Base-by-base conservation (phyloP, 1,139 yeast genomes). In the Pichia sp. region DNA sequence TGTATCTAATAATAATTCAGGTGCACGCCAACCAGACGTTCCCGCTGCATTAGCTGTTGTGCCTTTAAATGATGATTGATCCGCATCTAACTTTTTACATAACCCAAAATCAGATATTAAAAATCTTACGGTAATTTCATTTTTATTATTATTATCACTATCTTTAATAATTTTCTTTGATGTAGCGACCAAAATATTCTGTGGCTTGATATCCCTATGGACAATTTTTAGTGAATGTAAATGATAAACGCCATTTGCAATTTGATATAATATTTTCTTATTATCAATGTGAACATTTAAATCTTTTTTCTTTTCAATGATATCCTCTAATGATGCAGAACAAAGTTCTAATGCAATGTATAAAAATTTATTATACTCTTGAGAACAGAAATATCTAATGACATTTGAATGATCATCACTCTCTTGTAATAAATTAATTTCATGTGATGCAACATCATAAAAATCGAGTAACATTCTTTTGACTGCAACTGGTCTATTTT, bases 11-110 rank as follows among this genome's bases (percentile, higher is more conserved):
- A 86, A 64, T 28, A 91, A 66, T 57, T 91, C 99, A 0, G 98
- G 98, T 0, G 98, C 97, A 52, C 97, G 74, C 98, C 98, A 91
- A 1, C 99, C 99, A 7, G 91, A 77, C 0, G 98, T 91, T 2
- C 99, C 99, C 0, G 96, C 95, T 10, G 95, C 94, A 55, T 87
- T 83, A 24, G 88, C 88, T 1, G 91, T 80, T 1, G 96, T 89
- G 0, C 96, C 95, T 50, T 91, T 74, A 60, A 91, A 91, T 7
- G 96, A 86, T 1, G 95, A 84, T 61, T 91, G 96, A 53, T 88
- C 97, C 15, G 80, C 78, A 49, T 91, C 98, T 41, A 91, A 65
- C 57, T 84, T 85, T 57, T 91, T 89, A 61, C 98, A 91, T 21
- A 91, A 72, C 0, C 99, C 99, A 66, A 91, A 93, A 62, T 91